Percentiles rank a stretch among this genome's conserved stretches.
These are phyloP conservation scores for Ophiobolus disseminans DNA, from an alignment of 2,329 filamentous ascomycete genomes.

Conservation along the genomic window DNA sequence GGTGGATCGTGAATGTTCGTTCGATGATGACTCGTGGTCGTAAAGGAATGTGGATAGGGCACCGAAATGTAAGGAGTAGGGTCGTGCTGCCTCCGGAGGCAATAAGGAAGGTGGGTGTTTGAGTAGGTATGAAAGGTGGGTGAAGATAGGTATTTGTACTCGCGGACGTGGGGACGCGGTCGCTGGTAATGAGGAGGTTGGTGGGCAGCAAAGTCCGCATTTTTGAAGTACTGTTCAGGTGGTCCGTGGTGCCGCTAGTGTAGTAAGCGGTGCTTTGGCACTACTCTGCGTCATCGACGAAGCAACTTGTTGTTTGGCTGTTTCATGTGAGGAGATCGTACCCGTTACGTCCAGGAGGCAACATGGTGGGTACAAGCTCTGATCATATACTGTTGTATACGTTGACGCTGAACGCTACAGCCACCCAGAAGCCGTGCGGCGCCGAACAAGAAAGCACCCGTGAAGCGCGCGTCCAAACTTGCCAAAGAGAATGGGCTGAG, in stretches of 20 bases:
- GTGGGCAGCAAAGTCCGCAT: neutral
- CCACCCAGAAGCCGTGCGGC: constrained; percentile 40
- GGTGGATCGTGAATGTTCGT: neutral
- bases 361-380: constrained; percentile 25
- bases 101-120: neutral
- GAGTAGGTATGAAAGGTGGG: neutral
- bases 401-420: constrained; percentile 21
- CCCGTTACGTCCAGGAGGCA: no score
- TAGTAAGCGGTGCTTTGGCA: neutral
- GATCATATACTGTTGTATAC: neutral
- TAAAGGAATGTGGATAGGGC: neutral
- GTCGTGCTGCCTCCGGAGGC: constrained; percentile 8
- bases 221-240: constrained; percentile 3
- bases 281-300: constrained; percentile 28
- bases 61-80: neutral
- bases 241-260: constrained; percentile 6
- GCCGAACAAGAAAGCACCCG: constrained; percentile 23
- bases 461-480: constrained; percentile 77
- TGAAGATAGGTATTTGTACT: no score
- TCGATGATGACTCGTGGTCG: neutral
- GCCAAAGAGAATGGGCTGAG: constrained; percentile 90
- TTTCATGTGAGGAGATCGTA: no score
- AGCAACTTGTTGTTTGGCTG: no score
- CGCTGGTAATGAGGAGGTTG: constrained; percentile 13
- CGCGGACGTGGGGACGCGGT: no score